Percentiles rank a stretch among this genome's conserved stretches.
Evolutionary conservation across 306 rosid genomes (phyloP).

Genomic region (Quillaja saponaria): DNA sequence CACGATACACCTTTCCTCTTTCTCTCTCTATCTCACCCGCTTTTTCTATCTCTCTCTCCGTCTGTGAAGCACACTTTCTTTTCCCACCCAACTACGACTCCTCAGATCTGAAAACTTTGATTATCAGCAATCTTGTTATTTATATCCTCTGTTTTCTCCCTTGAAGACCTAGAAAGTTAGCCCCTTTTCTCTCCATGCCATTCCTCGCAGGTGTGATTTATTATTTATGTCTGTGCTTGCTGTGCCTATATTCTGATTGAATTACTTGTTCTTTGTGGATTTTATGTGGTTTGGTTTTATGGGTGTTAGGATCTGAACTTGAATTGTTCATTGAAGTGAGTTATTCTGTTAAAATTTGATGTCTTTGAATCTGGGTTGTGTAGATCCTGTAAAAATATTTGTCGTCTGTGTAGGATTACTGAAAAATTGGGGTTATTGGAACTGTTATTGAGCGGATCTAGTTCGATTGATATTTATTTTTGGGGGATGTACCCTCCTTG

Average conservation of each 20-base stretch:
- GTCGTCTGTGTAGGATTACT: too few species aligned
- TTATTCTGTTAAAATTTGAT: slow-evolving; percentile 1
- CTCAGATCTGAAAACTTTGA: slow-evolving; percentile 31
- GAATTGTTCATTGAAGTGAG: neutral
- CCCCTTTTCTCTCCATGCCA: slow-evolving; percentile 23
- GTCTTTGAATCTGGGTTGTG: neutral
- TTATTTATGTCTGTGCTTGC: neutral
- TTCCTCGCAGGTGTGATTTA: slow-evolving; percentile 27
- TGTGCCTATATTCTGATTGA: neutral
- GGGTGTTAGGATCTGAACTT: slow-evolving; percentile 31
- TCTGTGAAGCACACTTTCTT: slow-evolving; percentile 3
- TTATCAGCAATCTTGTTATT: slow-evolving; percentile 23
- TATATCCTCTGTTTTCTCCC: slow-evolving; percentile 8
- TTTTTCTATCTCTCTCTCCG: neutral
- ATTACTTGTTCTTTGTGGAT: neutral
- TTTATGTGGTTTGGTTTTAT: slow-evolving; percentile 1
- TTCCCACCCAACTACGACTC: slow-evolving; percentile 30
- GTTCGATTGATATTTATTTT: neutral
- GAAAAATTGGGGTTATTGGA: slow-evolving; percentile 3
- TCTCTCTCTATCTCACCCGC: slow-evolving; percentile 7
- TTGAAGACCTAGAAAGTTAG: slow-evolving; percentile 11
- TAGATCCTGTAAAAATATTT: slow-evolving; percentile 17
- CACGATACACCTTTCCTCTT: slow-evolving; percentile 35
- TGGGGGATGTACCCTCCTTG: neutral
- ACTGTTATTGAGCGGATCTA: slow-evolving; percentile 12